Evolutionary conservation across 805 yeast genomes (phyloP).

Genomic region (Wickerhamia fluorescens): DNA sequence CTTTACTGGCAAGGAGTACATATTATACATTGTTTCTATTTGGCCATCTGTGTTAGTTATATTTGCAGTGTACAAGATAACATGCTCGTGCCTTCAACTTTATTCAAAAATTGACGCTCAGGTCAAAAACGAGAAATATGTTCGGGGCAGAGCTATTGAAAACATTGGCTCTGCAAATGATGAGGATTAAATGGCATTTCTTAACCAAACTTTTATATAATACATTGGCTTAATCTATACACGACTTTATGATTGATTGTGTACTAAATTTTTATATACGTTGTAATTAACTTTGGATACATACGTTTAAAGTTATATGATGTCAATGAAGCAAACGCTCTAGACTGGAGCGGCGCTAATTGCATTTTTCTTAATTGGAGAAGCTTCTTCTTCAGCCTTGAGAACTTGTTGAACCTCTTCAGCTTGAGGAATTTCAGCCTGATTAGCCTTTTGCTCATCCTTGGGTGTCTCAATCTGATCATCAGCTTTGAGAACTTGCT

Average conservation of each 20-base stretch:
- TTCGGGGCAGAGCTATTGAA: conserved; percentile 49
- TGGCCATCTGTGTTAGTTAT: not conserved
- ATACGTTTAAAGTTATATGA: too few species aligned
- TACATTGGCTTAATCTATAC: too few species aligned
- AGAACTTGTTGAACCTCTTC: conserved; percentile 3
- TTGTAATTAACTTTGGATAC: too few species aligned
- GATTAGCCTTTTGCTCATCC: conserved; percentile 3
- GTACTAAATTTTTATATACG: too few species aligned
- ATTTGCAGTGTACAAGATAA: not conserved
- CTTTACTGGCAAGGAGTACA: too few species aligned
- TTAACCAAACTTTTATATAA: too few species aligned
- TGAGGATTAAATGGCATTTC: too few species aligned
- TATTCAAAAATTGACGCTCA: conserved; percentile 26
- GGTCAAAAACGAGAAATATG: conserved; percentile 53
- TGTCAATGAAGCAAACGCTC: too few species aligned
- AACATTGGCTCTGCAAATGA: too few species aligned
- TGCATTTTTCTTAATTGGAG: too few species aligned
- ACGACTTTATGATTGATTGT: too few species aligned
- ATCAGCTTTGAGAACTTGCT: conserved; percentile 4
- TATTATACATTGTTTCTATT: not conserved
- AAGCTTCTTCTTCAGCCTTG: conserved; percentile 7
- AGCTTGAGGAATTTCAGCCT: conserved; percentile 3
- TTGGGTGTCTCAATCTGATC: conserved; percentile 1
- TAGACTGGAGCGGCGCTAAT: too few species aligned
- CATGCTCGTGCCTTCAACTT: conserved; percentile 3